These are phyloP conservation scores for Fusarium palustre DNA, from an alignment of 2,329 filamentous ascomycete species.

Conservation along the genomic window DNA sequence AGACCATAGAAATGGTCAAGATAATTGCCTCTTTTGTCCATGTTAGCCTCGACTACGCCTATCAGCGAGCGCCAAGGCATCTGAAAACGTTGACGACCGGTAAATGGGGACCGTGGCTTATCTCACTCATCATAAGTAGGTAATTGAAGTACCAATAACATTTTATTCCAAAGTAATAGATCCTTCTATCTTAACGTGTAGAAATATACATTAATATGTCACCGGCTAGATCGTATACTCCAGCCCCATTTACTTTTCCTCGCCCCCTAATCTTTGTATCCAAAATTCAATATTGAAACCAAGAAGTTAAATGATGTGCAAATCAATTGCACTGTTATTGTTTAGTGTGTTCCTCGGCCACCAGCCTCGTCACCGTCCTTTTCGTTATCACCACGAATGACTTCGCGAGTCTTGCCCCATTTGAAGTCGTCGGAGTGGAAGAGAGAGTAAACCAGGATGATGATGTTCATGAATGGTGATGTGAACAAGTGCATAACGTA, in stretches of 20 bases:
- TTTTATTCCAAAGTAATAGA: not conserved
- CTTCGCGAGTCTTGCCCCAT: slow-evolving; percentile 60
- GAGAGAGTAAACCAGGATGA: slow-evolving; percentile 57
- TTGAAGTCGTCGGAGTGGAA: slow-evolving; percentile 59
- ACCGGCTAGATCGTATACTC: slow-evolving; percentile 17
- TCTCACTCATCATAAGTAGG: not conserved
- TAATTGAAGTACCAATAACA: not conserved
- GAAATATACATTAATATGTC: slow-evolving; percentile 28
- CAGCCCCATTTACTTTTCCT: not conserved
- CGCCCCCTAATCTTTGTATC: not conserved
- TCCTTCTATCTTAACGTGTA: not conserved
- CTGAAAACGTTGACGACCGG: not conserved
- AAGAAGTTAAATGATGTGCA: not conserved
- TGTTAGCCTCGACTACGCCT: not conserved
- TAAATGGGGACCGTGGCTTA: not conserved
- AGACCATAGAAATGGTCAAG: not conserved
- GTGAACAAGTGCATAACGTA: slow-evolving; percentile 54
- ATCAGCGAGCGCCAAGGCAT: not conserved
- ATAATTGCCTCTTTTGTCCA: not conserved
- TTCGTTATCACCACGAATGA: slow-evolving; percentile 47
- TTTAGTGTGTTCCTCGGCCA: slow-evolving; percentile 43
- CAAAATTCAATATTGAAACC: not conserved
- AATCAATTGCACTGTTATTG: slow-evolving; percentile 1
- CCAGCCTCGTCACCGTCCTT: slow-evolving; percentile 44
- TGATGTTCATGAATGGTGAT: slow-evolving; percentile 58